A percentile compares a stretch with the other conserved stretches of the same genome.
Evolutionary conservation across 2,329 filamentous ascomycete genomes (phyloP).

Genomic region (Lachnellula hyalina): DNA sequence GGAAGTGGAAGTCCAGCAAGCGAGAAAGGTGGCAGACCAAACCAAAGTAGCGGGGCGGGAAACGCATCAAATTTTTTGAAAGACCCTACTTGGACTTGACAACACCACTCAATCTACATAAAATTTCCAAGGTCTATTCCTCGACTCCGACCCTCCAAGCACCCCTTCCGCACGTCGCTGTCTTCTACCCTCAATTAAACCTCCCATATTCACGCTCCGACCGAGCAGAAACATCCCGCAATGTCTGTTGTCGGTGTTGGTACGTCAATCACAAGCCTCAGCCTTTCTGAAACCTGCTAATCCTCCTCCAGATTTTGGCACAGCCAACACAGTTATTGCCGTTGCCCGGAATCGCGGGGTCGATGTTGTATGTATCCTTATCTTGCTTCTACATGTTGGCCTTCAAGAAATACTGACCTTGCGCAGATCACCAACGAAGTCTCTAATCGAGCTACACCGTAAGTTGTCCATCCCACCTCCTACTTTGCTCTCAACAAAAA

Average conservation of each 20-base stretch:
- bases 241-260: conserved; percentile 9
- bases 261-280: conserved; percentile 12
- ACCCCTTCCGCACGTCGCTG: neutral
- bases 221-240: neutral
- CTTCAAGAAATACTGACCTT: conserved; percentile 29
- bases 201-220: neutral
- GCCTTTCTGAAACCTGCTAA: neutral
- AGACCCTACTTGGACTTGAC: neutral
- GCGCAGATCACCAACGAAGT: conserved; percentile 94
- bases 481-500: neutral
- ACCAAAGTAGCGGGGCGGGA: neutral
- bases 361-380: conserved; percentile 79
- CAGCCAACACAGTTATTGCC: conserved; percentile 93
- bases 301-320: conserved; percentile 68
- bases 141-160: neutral
- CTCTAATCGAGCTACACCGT: conserved; percentile 97
- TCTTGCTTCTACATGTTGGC: conserved; percentile 6
- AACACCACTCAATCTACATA: neutral
- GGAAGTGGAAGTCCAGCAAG: neutral
- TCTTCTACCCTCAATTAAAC: neutral
- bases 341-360: conserved; percentile 98
- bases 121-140: neutral
- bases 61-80: neutral
- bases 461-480: conserved; percentile 43
- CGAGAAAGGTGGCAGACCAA: neutral